These are phyloP conservation scores for Acarospora socialis DNA, from an alignment of 2,329 filamentous ascomycete species.

Conservation along the genomic window DNA sequence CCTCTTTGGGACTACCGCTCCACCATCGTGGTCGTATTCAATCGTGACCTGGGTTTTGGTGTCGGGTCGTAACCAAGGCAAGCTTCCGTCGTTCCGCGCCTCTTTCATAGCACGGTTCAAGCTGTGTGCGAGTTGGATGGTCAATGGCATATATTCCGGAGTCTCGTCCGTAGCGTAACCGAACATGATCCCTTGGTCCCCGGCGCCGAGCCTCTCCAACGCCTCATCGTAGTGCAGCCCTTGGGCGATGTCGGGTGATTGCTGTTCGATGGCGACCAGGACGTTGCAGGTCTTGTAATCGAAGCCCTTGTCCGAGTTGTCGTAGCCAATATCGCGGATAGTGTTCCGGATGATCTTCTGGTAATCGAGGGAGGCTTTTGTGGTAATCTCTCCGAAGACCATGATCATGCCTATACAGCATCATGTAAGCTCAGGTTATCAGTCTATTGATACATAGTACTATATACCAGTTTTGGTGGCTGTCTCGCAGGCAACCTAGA, in stretches of 20 bases:
- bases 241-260: constrained; percentile 97
- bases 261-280: constrained; percentile 96
- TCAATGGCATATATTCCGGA: constrained; percentile 89
- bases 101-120: constrained; percentile 90
- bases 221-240: constrained; percentile 97
- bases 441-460: constrained; percentile 14
- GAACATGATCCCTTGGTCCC: constrained; percentile 99
- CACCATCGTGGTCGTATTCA: constrained; percentile 94
- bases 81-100: constrained; percentile 71
- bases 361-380: constrained; percentile 91
- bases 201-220: constrained; percentile 92
- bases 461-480: constrained; percentile 88
- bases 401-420: constrained; percentile 70
- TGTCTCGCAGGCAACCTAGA: constrained; percentile 80
- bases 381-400: constrained; percentile 98
- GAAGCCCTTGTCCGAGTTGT: constrained; percentile 93
- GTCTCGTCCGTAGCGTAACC: constrained; percentile 99
- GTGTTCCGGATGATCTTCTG: constrained; percentile 89
- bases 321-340: constrained; percentile 98
- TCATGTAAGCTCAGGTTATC: constrained; percentile 7
- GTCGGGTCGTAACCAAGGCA: constrained; percentile 92
- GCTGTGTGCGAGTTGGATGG: constrained; percentile 87
- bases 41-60: constrained; percentile 99
- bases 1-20: constrained; percentile 79
- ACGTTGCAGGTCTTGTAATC: constrained; percentile 99